Base-by-base conservation (phyloP, 2,329 filamentous ascomycete genomes). In the Incumbomyces lentus region DNA sequence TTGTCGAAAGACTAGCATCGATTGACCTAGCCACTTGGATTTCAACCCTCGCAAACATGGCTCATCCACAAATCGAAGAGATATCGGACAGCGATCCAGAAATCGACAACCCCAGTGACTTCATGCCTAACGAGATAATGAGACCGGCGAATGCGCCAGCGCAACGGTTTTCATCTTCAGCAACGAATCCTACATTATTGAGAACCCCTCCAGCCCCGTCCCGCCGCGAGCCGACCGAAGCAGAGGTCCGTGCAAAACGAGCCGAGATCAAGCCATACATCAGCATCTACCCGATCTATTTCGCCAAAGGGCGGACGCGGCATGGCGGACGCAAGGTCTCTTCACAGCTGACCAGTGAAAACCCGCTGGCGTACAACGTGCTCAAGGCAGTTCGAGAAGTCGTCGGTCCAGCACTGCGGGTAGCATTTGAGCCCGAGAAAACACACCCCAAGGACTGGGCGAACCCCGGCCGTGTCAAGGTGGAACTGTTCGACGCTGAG, bases 361-460 rank as follows among this genome's bases (percentile, higher is more conserved):
- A 90, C 68, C 92, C 92, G 22, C 75, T 98, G 35, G 92, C 92
- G 6, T 78, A 85, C 59, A 86, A 92, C 60, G 89, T 98, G 61
- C 83, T 88, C 37, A 82, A 86, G 62, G 90, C 89, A n/a, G 85
- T 85, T 64, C 80, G 81, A 35, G 35, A 43, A 19, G 45, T 49
- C 1, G 29, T 57, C 19, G 70, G 87, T 31, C 34, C 40, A 5
- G n/a, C 19, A 12, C 45, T 71, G 48, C 59, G 60, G 29, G 62
- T 65, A n/a, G 80, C 92, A 6, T 84, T 95, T 63, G 92, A 98
- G 69, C 86, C 89, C 1, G 84, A 84, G 61, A 95, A 95, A 72
- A 76, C 81, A 50, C 92, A 98, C 66, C 92, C 92, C 6, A 90
- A 92, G 68, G 92, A 98, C 71, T 98, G 92, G 92, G 82, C 84